Percentiles rank a stretch among this genome's conserved stretches.
Evolutionary conservation across 2,329 filamentous ascomycete genomes (phyloP).

Genomic region (Calonectria fujianensis): DNA sequence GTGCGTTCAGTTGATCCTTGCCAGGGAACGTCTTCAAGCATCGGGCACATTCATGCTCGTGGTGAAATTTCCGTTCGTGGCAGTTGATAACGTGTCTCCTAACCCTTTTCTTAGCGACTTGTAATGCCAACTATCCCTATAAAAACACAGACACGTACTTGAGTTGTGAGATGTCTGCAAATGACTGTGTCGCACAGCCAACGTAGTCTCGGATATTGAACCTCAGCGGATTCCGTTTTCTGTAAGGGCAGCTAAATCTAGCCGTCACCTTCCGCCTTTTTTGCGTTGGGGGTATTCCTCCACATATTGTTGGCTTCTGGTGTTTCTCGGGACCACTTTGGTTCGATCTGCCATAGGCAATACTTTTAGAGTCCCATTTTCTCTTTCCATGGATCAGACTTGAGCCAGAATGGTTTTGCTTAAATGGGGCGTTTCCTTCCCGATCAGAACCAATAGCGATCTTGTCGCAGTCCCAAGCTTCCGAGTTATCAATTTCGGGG

Average conservation of each 20-base stretch:
- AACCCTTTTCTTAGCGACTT: background rate
- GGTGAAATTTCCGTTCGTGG: background rate
- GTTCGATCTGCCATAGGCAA: background rate
- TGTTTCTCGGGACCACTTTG: background rate
- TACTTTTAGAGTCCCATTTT: background rate
- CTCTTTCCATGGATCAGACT: background rate
- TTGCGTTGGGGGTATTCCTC: background rate
- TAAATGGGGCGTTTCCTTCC: background rate
- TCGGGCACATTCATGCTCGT: background rate
- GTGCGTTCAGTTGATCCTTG: background rate
- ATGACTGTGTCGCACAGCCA: background rate
- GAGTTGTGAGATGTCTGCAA: background rate
- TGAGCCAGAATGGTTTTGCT: background rate
- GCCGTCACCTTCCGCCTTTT: background rate
- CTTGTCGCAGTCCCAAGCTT: background rate
- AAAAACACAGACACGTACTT: background rate
- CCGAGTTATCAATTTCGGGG: background rate
- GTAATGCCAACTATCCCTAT: too few relatives aligned
- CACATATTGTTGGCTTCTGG: background rate
- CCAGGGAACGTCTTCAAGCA: background rate
- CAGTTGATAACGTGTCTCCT: background rate
- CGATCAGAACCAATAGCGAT: background rate
- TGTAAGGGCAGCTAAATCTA: slow-evolving; percentile 1
- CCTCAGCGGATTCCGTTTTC: background rate
- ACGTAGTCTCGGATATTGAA: background rate